Percentiles rank a stretch among this genome's conserved stretches.
phyloP scores from a whole-genome alignment of 2,329 filamentous ascomycete genomes.

The Penicillium sp. region DNA sequence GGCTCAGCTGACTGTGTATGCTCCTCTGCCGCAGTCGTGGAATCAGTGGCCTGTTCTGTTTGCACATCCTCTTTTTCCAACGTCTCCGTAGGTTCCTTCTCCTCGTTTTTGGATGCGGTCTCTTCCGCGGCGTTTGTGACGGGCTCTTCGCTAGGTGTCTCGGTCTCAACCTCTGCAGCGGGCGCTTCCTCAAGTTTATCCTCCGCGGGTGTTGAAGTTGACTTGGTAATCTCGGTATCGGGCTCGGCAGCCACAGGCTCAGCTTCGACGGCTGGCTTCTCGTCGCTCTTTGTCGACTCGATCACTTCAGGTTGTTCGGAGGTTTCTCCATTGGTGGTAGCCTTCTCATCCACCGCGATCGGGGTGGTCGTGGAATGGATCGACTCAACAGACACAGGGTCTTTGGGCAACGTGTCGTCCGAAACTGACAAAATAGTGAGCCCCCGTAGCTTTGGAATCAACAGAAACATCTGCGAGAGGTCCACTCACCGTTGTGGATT shows the following conservation, averaged over 20 bases:
- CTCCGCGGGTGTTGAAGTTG: not conserved
- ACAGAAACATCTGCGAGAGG: too few relatives aligned
- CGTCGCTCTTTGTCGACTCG: slow-evolving; percentile 13
- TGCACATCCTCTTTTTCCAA: too few relatives aligned
- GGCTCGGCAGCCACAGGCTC: slow-evolving; percentile 1
- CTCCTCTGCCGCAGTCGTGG: too few relatives aligned
- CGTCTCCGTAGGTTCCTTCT: too few relatives aligned
- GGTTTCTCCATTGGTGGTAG: slow-evolving; percentile 8
- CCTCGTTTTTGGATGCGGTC: too few relatives aligned
- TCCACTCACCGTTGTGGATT: slow-evolving; percentile 20
- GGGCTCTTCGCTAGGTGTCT: not conserved
- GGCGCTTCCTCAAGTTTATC: not conserved
- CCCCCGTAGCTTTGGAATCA: too few relatives aligned
- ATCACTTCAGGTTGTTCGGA: slow-evolving; percentile 12
- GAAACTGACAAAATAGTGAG: slow-evolving; percentile 15
- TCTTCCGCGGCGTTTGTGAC: not conserved
- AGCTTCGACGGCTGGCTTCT: slow-evolving; percentile 4
- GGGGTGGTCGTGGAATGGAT: slow-evolving; percentile 9
- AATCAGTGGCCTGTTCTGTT: too few relatives aligned
- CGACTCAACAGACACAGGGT: slow-evolving; percentile 16
- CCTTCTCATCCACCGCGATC: slow-evolving; percentile 13
- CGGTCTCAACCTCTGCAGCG: not conserved
- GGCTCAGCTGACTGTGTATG: not conserved
- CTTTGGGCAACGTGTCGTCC: slow-evolving; percentile 21
- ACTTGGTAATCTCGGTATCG: not conserved